Base-by-base conservation (phyloP, 2,329 filamentous ascomycete species). In the Metarhizium humberi region DNA sequence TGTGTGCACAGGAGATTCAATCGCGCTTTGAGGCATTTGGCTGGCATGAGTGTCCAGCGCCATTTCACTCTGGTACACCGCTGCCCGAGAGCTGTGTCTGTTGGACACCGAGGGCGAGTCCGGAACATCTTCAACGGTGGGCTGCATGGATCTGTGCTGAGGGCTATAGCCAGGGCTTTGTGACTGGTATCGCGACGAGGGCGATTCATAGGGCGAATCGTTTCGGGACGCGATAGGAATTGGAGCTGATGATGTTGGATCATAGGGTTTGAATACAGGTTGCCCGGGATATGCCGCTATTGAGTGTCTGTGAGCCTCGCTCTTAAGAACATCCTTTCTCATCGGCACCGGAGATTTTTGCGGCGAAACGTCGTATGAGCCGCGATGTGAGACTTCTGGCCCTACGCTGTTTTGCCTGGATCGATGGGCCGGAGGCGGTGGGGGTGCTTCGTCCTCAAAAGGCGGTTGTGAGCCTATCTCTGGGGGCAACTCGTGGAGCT, bases 91-190 rank as follows among this genome's bases (percentile, higher is more conserved):
- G 18, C 54, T 60, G 51, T 60, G 62, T 32, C 63, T 54, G 50
- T 61, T 58, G 7, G 63, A 58, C n/a, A 70, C 66, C 6, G 60
- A 61, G 1, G 74, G 72, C 1, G 79, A 78, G 51, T 84, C 81
- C 4, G 83, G 82, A 6, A 78, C 81, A 59, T 87, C 84, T 63
- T 87, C 84, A 6, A 83, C 82, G 6, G 78, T 85, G 3, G 79
- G 81, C 61, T 84, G 82, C 79, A 82, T 78, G 1, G 77, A 75
- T 56, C 75, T 73, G 62, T 73, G 70, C 45, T 75, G 75, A 42
- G 67, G 62, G 53, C 77, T 78, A 61, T 73, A 77, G 18, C 65
- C 66, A 32, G 68, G 64, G 57, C 84, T 79, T 55, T 79, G 79
- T 0, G 80, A 78, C 54, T 77, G 72, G 53, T 81, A 77, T 45